Base-by-base conservation (phyloP, 352 stramenopile species). In the Pythium brassicae region DNA sequence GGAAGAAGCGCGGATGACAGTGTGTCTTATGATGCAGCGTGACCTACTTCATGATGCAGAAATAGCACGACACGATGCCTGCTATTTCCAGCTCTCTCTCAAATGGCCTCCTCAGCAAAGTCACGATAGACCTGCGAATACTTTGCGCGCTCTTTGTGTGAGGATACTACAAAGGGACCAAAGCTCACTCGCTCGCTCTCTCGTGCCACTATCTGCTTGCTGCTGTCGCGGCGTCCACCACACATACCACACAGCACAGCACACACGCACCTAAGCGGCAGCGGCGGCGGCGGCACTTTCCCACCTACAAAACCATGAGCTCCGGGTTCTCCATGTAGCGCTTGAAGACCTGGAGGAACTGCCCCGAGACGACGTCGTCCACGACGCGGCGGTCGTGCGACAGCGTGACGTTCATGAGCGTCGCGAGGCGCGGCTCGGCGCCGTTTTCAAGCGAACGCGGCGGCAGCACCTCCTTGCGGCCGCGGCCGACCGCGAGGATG, bases 401-500 rank as follows among this genome's bases (percentile, higher is more conserved):
- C 32, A 99, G 78, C 74, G 95, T 97, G 40, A 98, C 96, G 56
- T 96, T 98, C 78, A 99, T 89, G 47, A 97, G 72, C 51, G 95
- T 99, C 39, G 82, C 85, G 23, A 98, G 66, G 37, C 74, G 70
- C 50, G 96, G 96, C 57, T 92, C 83, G 20, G 76, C 70, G 23
- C 60, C 71, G 34, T 74, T 68, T 42, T 72, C 57, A 40, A 75
- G 61, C 52, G 67, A 63, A 42, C 69, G 62, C 22, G 80, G 80
- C 4, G 77, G 72, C 56, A 95, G 55, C 48, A 99, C 69, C 55
- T 91, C 87, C 60, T 89, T 86, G 53, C 87, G 75, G 52, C 96
- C 96, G 34, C 94, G 90, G 50, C 97, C 97, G 7, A 99, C 87
- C 1, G 97, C 97, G 61, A 99, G 82, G 81, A 99, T 99, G 56